Conservation (phyloP, 352 stramenopile species). For the Phytopythium litorale region DNA sequence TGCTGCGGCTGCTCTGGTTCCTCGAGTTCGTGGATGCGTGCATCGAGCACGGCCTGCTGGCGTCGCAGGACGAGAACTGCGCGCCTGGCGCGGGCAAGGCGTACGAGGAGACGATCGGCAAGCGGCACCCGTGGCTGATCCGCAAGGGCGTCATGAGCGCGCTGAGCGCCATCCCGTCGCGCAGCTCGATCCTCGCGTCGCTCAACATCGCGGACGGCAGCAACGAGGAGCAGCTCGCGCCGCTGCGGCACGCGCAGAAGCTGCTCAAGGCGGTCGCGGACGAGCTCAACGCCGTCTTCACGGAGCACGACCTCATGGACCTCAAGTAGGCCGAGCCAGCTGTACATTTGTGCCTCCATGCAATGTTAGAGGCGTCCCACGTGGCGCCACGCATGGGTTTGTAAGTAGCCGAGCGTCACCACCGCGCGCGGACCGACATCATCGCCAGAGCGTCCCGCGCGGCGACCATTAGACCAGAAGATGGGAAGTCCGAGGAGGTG, state of each 20-base stretch:
- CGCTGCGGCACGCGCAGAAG: constrained; percentile 39
- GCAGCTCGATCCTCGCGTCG: constrained; percentile 46
- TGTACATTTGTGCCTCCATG: background rate
- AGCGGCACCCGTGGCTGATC: constrained; percentile 80
- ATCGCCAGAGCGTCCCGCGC: background rate
- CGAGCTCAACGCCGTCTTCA: constrained; percentile 48
- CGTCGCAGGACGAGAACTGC: constrained; percentile 65
- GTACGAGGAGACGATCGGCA: constrained; percentile 80
- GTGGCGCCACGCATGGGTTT: background rate
- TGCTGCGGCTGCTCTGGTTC: constrained; percentile 79
- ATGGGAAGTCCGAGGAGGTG: background rate
- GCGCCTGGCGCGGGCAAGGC: constrained; percentile 60
- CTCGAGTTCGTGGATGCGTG: constrained; percentile 81
- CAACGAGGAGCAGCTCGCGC: constrained; percentile 30
- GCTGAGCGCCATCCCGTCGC: constrained; percentile 55
- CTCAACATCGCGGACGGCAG: constrained; percentile 32
- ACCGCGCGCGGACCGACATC: background rate
- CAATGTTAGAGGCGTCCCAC: background rate
- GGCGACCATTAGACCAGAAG: background rate
- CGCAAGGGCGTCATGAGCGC: constrained; percentile 81
- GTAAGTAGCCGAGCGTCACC: background rate
- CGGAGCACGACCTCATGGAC: constrained; percentile 63
- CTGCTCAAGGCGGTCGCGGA: constrained; percentile 44
- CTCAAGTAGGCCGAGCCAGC: constrained; percentile 42
- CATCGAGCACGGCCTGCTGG: constrained; percentile 59